Base-by-base conservation (phyloP, 805 yeast species). In the Candida bentonensis region DNA sequence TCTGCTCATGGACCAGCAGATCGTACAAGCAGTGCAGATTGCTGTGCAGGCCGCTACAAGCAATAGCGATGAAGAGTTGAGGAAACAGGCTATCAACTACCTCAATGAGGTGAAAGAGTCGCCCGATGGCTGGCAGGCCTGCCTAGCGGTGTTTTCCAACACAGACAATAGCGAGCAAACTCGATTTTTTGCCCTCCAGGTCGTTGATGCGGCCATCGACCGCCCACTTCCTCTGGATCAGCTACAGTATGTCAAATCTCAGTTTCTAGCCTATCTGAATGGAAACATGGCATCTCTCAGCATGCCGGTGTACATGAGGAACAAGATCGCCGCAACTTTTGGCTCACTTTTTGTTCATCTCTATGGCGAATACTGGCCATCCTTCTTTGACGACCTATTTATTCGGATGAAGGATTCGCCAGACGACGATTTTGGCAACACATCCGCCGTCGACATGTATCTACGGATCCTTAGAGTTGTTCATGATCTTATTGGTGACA, bases 401-500 rank as follows among this genome's bases (percentile, higher is more conserved):
- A 51, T 60, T 11, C 52, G 74, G 33, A 54, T 64, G n/a, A 56
- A 53, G 41, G 43, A 53, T 39, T 46, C 57, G 17, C 53, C 47
- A n/a, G 53, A 54, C 15, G 44, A 47, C 43, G 43, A 53, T 44
- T 49, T 62, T 47, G 56, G 67, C 53, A 59, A 68, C 54, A 58
- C 59, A 47, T 49, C 74, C 43, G 74, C 73, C 51, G 58, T 71
- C 9, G 96, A 88, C 56, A 75, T 83, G 60, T 87, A 82, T 60
- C 62, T 81, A 30, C 73, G 96, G 56, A 73, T 86, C 4, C 65
- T 87, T 47, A 61, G 78, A 39, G 74, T 82, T 23, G 76, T 92
- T 48, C 96, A 92, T 60, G 79, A 79, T 23, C 96, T 88, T 62
- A 86, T 92, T 52, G 98, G 95, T 26, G 98, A 92, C 60, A 92